Evolutionary conservation across 371 early-diverging fungal species (phyloP).

Genomic region (Vairimorpha apis): DNA sequence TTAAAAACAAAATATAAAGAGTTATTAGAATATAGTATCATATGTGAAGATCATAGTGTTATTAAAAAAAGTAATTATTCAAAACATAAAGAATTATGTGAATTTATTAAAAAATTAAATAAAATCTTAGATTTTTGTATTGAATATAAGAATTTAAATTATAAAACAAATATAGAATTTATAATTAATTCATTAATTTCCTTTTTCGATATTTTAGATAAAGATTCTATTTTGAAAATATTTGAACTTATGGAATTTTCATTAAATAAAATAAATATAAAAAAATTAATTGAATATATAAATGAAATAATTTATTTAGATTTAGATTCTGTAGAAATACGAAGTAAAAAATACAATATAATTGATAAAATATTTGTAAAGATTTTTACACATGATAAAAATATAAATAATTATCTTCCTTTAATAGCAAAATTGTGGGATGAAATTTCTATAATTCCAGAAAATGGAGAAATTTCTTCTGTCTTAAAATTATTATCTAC

Average conservation of each 20-base stretch:
- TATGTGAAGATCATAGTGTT: too few species aligned
- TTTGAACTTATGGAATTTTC: neutral
- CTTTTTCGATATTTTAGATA: too few species aligned
- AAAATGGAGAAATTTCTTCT: slow-evolving; percentile 15
- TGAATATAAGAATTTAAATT: too few species aligned
- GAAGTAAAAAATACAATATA: neutral
- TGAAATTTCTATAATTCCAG: slow-evolving; percentile 15
- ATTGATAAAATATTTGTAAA: neutral
- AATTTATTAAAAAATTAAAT: too few species aligned
- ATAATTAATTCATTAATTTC: too few species aligned
- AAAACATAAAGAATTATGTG: too few species aligned
- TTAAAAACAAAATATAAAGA: too few species aligned
- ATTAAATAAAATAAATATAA: neutral
- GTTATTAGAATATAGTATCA: too few species aligned
- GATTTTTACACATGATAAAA: neutral
- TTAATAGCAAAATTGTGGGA: slow-evolving; percentile 12
- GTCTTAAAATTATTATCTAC: slow-evolving; percentile 6
- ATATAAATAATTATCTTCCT: slow-evolving; percentile 18
- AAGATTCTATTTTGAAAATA: neutral
- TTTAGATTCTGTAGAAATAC: neutral
- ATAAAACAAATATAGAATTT: too few species aligned
- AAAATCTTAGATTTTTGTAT: too few species aligned
- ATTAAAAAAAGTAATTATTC: too few species aligned
- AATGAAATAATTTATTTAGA: neutral
- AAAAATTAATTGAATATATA: neutral